phyloP scores from a whole-genome alignment of 441 rosid genomes.

The Raphanus hybrid region DNA sequence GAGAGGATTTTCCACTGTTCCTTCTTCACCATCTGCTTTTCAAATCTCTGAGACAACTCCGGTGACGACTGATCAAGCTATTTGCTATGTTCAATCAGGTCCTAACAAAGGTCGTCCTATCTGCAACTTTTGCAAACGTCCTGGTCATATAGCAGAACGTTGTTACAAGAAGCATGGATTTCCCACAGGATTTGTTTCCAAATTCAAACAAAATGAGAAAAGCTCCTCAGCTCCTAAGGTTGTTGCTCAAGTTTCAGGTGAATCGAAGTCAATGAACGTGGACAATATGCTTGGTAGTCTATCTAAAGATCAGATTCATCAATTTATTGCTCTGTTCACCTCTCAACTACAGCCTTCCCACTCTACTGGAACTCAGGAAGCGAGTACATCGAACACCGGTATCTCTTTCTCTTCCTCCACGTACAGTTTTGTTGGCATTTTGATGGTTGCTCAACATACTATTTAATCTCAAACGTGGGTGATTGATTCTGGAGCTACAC shows the following conservation, averaged over 20 bases:
- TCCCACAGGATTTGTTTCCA: background rate
- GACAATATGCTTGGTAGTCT: background rate
- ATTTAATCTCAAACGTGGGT: background rate
- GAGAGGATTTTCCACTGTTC: too few species aligned
- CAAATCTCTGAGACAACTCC: background rate
- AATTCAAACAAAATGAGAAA: background rate
- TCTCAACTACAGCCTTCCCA: background rate
- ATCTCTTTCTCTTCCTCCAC: background rate
- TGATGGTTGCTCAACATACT: background rate
- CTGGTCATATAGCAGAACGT: background rate
- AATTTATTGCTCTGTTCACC: background rate
- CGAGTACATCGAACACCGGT: background rate
- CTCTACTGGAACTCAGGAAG: background rate
- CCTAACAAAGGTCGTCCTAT: background rate
- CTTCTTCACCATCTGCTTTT: too few species aligned
- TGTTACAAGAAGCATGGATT: background rate
- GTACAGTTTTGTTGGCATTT: background rate
- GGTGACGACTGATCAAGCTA: background rate
- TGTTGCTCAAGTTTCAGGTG: background rate
- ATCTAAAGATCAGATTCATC: background rate
- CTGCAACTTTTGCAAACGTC: background rate
- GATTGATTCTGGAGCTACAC: background rate
- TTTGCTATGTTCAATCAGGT: background rate
- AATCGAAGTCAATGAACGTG: background rate
- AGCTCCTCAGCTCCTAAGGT: background rate